Evolutionary conservation across 2,329 filamentous ascomycete genomes (phyloP).

Genomic region (Phaeophleospora eucalypticola): DNA sequence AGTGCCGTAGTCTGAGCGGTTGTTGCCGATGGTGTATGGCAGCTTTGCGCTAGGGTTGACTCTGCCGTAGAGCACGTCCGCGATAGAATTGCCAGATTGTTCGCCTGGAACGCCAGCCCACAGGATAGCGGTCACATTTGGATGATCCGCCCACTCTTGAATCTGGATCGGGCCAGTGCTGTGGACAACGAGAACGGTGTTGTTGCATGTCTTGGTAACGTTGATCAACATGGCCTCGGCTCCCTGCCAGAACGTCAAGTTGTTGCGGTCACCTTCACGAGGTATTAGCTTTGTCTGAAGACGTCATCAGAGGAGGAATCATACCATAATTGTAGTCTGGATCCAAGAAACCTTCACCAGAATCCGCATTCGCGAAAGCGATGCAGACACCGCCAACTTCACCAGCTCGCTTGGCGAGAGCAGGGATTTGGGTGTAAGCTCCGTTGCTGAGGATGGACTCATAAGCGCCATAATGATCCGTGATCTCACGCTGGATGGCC

Average conservation of each 20-base stretch:
- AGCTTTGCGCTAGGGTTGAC: conserved; percentile 28
- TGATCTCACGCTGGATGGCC: conserved; percentile 28
- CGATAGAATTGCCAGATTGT: conserved; percentile 26
- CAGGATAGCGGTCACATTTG: conserved; percentile 32
- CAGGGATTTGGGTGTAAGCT: conserved; percentile 23
- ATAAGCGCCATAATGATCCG: conserved; percentile 20
- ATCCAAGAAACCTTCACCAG: conserved; percentile 49
- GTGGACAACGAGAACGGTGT: conserved; percentile 31
- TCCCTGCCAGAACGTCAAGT: conserved; percentile 43
- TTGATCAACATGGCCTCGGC: conserved; percentile 58
- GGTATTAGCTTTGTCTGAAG: no score
- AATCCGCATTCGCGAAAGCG: conserved; percentile 47
- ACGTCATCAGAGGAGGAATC: no score
- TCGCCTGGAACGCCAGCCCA: conserved; percentile 31
- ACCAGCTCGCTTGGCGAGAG: conserved; percentile 28
- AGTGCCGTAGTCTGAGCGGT: conserved; percentile 28
- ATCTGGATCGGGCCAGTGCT: conserved; percentile 26
- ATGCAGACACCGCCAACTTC: conserved; percentile 35
- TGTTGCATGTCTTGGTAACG: conserved; percentile 33
- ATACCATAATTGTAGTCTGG: conserved; percentile 41
- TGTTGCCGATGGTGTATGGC: conserved; percentile 31
- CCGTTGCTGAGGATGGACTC: conserved; percentile 29
- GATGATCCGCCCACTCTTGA: conserved; percentile 28
- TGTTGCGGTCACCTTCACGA: conserved; percentile 47
- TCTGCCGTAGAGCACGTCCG: conserved; percentile 29